Conservation (phyloP, 495 filamentous ascomycete genomes). For the Podospora pseudopauciseta region DNA sequence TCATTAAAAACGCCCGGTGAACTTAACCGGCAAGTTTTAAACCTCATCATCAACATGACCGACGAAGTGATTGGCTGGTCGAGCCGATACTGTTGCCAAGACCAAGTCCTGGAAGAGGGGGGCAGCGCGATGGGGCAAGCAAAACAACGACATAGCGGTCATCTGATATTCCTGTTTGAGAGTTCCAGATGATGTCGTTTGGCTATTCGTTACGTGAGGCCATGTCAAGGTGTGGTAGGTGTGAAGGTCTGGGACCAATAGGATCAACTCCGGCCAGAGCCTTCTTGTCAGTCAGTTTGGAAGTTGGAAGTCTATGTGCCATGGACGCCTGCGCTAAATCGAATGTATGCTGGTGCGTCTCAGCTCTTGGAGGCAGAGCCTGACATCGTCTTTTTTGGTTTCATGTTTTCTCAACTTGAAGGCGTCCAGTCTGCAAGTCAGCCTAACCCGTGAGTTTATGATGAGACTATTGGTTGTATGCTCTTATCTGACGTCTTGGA, state of each 20-base stretch:
- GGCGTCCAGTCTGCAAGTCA: not conserved
- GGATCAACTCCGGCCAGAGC: not conserved
- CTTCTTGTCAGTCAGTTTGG: not conserved
- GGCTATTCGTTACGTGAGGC: not conserved
- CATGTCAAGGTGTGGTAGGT: not conserved
- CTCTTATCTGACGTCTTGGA: not conserved
- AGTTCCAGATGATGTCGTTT: not conserved
- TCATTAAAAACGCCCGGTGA: not conserved
- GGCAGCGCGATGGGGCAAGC: not conserved
- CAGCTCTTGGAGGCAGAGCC: not conserved
- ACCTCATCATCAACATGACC: not conserved
- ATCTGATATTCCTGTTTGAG: not conserved
- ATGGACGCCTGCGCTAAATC: not conserved
- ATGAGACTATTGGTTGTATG: not conserved
- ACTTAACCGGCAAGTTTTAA: not conserved
- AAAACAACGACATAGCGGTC: not conserved
- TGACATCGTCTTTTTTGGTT: not conserved
- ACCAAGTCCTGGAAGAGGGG: not conserved
- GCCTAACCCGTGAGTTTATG: not conserved
- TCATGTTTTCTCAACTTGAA: not conserved
- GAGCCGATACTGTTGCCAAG: not conserved
- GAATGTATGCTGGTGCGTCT: not conserved
- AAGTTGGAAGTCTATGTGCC: not conserved
- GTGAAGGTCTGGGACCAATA: not conserved
- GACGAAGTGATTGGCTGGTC: not conserved